phyloP scores from a whole-genome alignment of 768 basidiomycete genomes.

The Harrya chromipes region DNA sequence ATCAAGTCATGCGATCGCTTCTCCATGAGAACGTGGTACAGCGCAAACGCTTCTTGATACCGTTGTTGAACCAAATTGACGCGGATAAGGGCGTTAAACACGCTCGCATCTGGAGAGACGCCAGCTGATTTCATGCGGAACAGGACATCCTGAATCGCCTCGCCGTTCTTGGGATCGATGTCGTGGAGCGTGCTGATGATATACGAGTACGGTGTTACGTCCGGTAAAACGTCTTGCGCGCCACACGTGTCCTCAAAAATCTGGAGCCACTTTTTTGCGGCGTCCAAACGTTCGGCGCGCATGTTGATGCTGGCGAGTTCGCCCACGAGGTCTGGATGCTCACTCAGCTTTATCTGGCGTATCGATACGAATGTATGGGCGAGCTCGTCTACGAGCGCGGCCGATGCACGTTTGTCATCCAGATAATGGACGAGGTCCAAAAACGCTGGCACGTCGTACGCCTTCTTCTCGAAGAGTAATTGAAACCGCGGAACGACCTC shows the following conservation, averaged over 20 bases:
- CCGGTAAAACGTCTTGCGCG: conserved; percentile 9
- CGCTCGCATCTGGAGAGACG: conserved; percentile 35
- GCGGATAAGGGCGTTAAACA: conserved; percentile 51
- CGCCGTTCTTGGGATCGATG: conserved; percentile 27
- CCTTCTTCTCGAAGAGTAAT: conserved; percentile 11
- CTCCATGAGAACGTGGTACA: conserved; percentile 41
- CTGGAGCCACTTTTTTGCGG: conserved; percentile 30
- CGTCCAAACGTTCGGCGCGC: conserved; percentile 30
- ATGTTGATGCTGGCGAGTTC: conserved; percentile 38
- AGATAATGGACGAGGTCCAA: conserved; percentile 27
- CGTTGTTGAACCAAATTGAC: conserved; percentile 33
- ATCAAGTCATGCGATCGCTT: conserved; percentile 30
- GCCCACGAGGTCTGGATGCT: conserved; percentile 33
- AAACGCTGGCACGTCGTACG: conserved; percentile 23
- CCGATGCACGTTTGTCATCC: conserved; percentile 12
- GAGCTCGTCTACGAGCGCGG: conserved; percentile 19
- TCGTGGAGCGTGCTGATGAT: conserved; percentile 39
- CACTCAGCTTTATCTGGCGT: conserved; percentile 20
- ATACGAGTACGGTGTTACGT: conserved; percentile 34
- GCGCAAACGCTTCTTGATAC: conserved; percentile 37
- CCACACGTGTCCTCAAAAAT: conserved; percentile 24
- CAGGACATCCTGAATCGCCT: conserved; percentile 36
- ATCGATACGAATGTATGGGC: conserved; percentile 20
- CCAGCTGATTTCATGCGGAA: conserved; percentile 38
- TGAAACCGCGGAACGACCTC: conserved; percentile 4